Evolutionary conservation across 148 eudicot genomes (phyloP).

Genomic region (Amaranthus palmeri): DNA sequence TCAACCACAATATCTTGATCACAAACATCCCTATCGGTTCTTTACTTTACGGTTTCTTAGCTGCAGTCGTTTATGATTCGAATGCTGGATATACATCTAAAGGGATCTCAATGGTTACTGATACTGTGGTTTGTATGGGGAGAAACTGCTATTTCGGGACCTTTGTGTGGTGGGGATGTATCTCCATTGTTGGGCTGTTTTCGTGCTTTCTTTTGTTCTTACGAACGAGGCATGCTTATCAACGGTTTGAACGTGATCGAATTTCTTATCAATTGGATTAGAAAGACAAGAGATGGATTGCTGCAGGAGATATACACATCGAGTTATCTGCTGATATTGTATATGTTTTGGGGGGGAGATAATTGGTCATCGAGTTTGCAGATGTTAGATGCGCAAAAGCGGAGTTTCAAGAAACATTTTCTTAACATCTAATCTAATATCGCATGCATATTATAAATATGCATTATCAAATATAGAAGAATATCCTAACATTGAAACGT

Average conservation of each 20-base stretch:
- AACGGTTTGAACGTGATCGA: slow-evolving; percentile 53
- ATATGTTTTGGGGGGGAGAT: no score
- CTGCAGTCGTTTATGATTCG: slow-evolving; percentile 62
- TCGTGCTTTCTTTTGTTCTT: slow-evolving; percentile 57
- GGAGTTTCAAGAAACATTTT: no score
- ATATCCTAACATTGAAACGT: no score
- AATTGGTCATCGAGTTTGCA: no score
- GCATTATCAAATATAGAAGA: no score
- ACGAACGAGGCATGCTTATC: slow-evolving; percentile 71
- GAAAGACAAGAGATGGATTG: background rate
- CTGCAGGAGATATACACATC: no score
- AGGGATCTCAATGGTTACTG: slow-evolving; percentile 17
- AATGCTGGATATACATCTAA: slow-evolving; percentile 27
- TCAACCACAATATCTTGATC: slow-evolving; percentile 86
- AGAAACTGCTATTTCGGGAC: slow-evolving; percentile 64
- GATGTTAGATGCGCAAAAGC: no score
- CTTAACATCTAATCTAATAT: no score
- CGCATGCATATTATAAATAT: no score
- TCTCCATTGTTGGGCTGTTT: slow-evolving; percentile 56
- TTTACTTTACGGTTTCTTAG: slow-evolving; percentile 60
- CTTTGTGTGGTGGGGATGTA: slow-evolving; percentile 72
- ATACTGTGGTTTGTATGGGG: slow-evolving; percentile 66
- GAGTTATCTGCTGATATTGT: no score
- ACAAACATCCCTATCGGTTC: slow-evolving; percentile 90
- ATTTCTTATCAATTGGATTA: slow-evolving; percentile 31